A percentile compares a stretch with the other conserved stretches of the same genome.
phyloP scores from a whole-genome alignment of 2,329 filamentous ascomycete species.

The Talaromyces sp. region DNA sequence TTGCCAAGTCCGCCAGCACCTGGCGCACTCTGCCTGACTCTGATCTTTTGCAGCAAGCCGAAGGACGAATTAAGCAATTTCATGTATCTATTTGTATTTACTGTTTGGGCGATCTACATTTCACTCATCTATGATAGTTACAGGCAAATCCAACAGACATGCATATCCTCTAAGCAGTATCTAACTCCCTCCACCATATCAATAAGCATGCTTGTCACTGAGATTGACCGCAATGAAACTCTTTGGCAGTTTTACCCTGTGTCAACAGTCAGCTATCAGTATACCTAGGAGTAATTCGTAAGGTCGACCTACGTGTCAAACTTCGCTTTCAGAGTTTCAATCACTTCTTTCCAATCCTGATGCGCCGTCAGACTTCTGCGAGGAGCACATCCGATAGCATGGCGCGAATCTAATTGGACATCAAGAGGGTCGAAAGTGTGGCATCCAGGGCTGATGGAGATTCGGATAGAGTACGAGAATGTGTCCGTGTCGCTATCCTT shows the following conservation, averaged over 20 bases:
- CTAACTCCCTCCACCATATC: slow-evolving; percentile 7
- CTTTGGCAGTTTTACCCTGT: slow-evolving; percentile 52
- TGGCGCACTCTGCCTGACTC: not conserved
- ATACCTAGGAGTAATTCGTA: slow-evolving; percentile 16
- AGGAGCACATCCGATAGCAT: slow-evolving; percentile 94
- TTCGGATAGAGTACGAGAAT: slow-evolving; percentile 93
- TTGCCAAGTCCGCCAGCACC: not conserved
- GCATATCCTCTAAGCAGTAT: not conserved
- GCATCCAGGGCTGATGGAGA: slow-evolving; percentile 91
- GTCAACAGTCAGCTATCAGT: slow-evolving; percentile 14
- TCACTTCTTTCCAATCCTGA: slow-evolving; percentile 93
- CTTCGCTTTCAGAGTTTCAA: slow-evolving; percentile 89
- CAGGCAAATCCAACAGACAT: not conserved
- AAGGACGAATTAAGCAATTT: not conserved
- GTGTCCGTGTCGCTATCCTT: slow-evolving; percentile 74
- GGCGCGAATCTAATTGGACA: slow-evolving; percentile 91
- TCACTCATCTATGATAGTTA: not conserved
- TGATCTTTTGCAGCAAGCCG: not conserved
- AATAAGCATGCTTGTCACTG: slow-evolving; percentile 43
- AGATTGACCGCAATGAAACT: slow-evolving; percentile 53
- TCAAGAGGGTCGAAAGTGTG: slow-evolving; percentile 96
- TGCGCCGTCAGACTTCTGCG: slow-evolving; percentile 85
- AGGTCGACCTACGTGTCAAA: slow-evolving; percentile 77
- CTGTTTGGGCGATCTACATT: not conserved
- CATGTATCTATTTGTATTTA: not conserved